phyloP scores from a whole-genome alignment of 2,329 filamentous ascomycete species.

The Epicoccum nigrum region DNA sequence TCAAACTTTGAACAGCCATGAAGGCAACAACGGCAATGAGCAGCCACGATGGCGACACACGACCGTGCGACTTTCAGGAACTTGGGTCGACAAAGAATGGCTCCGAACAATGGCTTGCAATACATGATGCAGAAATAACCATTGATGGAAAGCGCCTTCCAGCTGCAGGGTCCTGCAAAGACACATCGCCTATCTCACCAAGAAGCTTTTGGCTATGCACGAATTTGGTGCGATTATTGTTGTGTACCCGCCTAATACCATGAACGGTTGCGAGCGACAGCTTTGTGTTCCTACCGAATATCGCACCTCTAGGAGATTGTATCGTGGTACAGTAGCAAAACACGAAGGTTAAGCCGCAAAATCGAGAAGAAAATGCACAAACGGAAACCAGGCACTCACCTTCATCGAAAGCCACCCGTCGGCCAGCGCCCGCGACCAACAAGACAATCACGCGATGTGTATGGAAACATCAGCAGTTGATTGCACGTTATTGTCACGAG shows the following conservation, averaged over 20 bases:
- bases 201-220: neutral
- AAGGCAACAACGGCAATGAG: neutral
- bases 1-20: conserved; percentile 2
- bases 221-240: neutral
- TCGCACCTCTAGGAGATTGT: neutral
- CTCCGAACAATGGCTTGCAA: neutral
- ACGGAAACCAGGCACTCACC: conserved; percentile 36
- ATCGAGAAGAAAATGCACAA: conserved; percentile 25
- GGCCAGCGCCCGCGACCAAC: conserved; percentile 15
- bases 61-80: neutral
- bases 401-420: conserved; percentile 23
- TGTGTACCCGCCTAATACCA: neutral
- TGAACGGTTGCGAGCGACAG: neutral
- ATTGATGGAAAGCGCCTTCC: neutral
- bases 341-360: conserved; percentile 5
- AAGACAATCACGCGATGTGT: conserved; percentile 10
- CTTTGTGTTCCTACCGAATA: neutral
- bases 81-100: neutral
- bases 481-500: conserved; percentile 23
- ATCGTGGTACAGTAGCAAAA: neutral
- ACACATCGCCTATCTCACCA: conserved; percentile 3
- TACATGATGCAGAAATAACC: neutral
- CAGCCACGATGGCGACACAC: neutral
- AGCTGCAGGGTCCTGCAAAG: conserved; percentile 2
- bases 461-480: conserved; percentile 1